Evolutionary conservation across 768 basidiomycete genomes (phyloP).

Genomic region (Lactarius akahatsu): DNA sequence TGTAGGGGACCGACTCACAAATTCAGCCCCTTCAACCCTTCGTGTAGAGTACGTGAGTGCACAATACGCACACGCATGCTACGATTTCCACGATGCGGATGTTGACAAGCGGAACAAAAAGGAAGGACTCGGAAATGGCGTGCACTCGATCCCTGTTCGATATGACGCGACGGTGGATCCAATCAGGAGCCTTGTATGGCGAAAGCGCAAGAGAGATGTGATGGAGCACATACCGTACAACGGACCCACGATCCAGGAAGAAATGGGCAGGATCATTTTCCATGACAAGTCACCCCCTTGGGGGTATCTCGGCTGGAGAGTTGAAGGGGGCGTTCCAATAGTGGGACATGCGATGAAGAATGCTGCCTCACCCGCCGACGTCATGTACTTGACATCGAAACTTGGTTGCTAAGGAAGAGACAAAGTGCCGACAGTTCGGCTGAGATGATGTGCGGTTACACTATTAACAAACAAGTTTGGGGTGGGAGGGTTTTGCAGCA

Average conservation of each 20-base stretch:
- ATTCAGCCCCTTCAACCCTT: slow-evolving; percentile 12
- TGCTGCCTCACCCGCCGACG: too few species aligned
- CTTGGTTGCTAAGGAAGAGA: too few species aligned
- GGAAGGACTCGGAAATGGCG: neutral
- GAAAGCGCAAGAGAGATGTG: too few species aligned
- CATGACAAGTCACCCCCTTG: slow-evolving; percentile 11
- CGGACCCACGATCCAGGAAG: slow-evolving; percentile 16
- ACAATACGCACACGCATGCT: slow-evolving; percentile 15
- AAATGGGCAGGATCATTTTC: neutral
- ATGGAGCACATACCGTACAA: slow-evolving; percentile 12
- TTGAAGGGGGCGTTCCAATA: neutral
- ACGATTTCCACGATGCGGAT: neutral
- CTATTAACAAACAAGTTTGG: too few species aligned
- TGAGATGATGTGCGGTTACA: too few species aligned
- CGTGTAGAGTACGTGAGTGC: neutral
- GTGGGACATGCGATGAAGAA: neutral
- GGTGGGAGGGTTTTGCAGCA: too few species aligned
- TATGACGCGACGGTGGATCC: too few species aligned
- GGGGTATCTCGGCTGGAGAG: slow-evolving; percentile 5
- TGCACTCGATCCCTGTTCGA: slow-evolving; percentile 19
- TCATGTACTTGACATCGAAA: too few species aligned
- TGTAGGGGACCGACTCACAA: neutral
- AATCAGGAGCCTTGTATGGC: too few species aligned
- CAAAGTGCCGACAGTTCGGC: too few species aligned
- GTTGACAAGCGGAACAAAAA: neutral